phyloP scores from a whole-genome alignment of 768 basidiomycete species.

The Aureoboletus auriporus region DNA sequence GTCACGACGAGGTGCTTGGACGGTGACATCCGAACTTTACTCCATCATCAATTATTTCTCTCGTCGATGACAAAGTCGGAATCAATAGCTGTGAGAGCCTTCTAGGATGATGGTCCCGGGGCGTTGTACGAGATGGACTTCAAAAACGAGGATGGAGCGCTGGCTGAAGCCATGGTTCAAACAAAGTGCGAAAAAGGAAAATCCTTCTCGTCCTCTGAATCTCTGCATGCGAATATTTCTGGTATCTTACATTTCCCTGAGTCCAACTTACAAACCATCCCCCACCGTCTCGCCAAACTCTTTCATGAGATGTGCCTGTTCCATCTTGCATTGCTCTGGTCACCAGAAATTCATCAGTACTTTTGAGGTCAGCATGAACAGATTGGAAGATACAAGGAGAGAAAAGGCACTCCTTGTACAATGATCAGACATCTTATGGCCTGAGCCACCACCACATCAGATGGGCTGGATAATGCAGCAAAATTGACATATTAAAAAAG shows the following conservation, averaged over 20 bases:
- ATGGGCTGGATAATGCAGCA: not conserved
- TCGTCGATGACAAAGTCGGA: conserved; percentile 54
- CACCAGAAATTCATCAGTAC: conserved; percentile 76
- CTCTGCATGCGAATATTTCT: too few species aligned
- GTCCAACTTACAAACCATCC: conserved; percentile 36
- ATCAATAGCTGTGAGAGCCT: conserved; percentile 69
- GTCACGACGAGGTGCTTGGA: conserved; percentile 80
- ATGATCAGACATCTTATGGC: conserved; percentile 93
- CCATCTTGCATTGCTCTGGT: conserved; percentile 56
- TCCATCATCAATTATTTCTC: conserved; percentile 96
- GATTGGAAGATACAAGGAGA: conserved; percentile 36
- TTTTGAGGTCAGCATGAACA: conserved; percentile 62
- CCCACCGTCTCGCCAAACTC: conserved; percentile 82
- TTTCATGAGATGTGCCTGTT: conserved; percentile 59
- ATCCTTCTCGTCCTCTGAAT: conserved; percentile 21
- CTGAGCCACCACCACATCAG: conserved; percentile 19
- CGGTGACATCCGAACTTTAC: conserved; percentile 69
- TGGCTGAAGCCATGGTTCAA: conserved; percentile 25
- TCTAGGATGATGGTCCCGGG: conserved; percentile 74
- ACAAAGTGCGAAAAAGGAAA: conserved; percentile 18
- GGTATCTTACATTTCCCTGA: too few species aligned
- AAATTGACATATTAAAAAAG: not conserved
- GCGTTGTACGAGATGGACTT: conserved; percentile 58
- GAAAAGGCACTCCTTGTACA: conserved; percentile 72
- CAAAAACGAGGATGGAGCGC: conserved; percentile 60